Base-by-base conservation (phyloP, 495 filamentous ascomycete species). In the Aspergillus nanangensis region DNA sequence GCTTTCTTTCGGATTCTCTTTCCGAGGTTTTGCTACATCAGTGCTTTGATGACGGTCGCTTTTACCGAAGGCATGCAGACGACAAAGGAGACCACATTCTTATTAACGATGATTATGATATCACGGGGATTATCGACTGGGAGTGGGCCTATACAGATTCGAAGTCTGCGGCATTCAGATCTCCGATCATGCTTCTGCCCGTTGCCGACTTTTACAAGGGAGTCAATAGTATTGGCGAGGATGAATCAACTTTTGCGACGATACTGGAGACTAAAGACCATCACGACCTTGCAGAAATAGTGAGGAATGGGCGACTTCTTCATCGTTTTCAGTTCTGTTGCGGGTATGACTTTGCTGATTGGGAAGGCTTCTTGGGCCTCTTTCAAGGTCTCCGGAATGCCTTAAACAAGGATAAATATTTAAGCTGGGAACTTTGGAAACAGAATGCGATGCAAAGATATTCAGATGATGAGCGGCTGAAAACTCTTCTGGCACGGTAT, bases 81-180 rank as follows among this genome's bases (percentile, higher is more conserved):
- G 64, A 75, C 40, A 73, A 72, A 46, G 70, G 69, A 1, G 68
- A 72, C 38, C 70, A 71, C 37, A 60, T 75, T 31, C 55, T 79
- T 3, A 54, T 75, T 21, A 64, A 77, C 40, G 54, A 66, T 13
- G 51, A 66, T 0, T 70, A 51, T 37, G 63, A 72, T 33, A 73
- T 77, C 40, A 70, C 65, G 2, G 64, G 65, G 10, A 66, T 74
- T 27, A 62, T 72, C 36, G 65, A 76, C 50, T 76, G 65, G 69
- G 62, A 75, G 45, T 72, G 61, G 56, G 62, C 69, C 10, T 39
- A 61, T 37, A 66, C 68, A 9, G 63, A 50, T 17, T 44, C 56
- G 0, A 66, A 61, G 45, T 60, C 56, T 34, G 50, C 47, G 8
- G 65, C 68, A n/a, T 76, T 74, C 39, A 65, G 58, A 50, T 68